Base-by-base conservation (phyloP, 139 green algal genomes). In the Trebouxia sp. region DNA sequence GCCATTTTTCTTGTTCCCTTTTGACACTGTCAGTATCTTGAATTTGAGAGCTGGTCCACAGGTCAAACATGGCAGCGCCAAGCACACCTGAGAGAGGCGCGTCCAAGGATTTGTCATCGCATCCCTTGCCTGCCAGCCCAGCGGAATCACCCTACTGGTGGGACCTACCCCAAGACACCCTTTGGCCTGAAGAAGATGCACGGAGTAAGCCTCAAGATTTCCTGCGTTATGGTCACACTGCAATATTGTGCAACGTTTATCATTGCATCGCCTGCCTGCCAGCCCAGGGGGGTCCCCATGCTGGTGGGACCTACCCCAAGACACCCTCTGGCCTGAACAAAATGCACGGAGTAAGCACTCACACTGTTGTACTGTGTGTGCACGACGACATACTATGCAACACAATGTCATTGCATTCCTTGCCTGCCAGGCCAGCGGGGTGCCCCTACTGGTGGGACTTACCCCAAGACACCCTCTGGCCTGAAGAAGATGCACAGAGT, bases 401-500 rank as follows among this genome's bases (percentile, higher is more conserved):
- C 12, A 43, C 62, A 72, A 17, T 72, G 35, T 72, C 62, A 45
- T 72, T 35, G 15, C 62, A 72, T 3, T 35, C 62, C 20, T 6
- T 72, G 0, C 35, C 62, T 5, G 32, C 35, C 35, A 72, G 62
- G 32, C 62, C 62, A 30, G 62, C 15, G 32, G 26, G 32, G 32
- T 72, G 14, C 62, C 62, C 32, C 32, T 72, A 30, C 7, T 72
- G 62, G 62, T 72, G 62, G 62, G 62, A 72, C 32, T 35, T 72
- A 30, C 62, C 62, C 35, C 62, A 72, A 41, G 62, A 72, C 12
- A n/a, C 32, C 20, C n/a, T 72, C 62, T 72, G 62, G 62, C 62
- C 62, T 43, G 62, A 72, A 72, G 62, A 45, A 45, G 10, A 72
- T 30, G 62, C 62, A 30, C 62, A 72, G 32, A 72, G 62, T 72